Percentiles rank a stretch among this genome's conserved stretches.
These are phyloP conservation scores for Brassica rapa DNA, from an alignment of 345 rosid genomes.

Conservation along the genomic window DNA sequence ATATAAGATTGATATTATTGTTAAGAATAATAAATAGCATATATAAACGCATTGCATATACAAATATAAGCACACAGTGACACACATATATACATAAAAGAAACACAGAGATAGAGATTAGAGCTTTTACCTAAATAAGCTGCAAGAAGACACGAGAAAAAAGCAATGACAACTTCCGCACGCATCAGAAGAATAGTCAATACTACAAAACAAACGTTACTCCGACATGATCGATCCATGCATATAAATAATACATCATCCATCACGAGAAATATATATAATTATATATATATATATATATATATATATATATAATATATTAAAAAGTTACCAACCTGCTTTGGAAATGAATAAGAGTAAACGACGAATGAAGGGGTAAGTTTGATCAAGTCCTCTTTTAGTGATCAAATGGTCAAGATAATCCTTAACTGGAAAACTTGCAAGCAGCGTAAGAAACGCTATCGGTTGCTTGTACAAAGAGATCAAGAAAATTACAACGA, in stretches of 20 bases:
- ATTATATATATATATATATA: no score
- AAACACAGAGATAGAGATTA: background rate
- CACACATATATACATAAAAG: background rate
- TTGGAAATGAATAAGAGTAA: slow-evolving; percentile 11
- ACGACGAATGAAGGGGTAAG: slow-evolving; percentile 23
- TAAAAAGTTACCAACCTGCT: background rate
- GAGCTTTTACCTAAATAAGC: slow-evolving; percentile 10
- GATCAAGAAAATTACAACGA: slow-evolving; percentile 61
- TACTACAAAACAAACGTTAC: slow-evolving; percentile 14
- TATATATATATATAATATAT: no score
- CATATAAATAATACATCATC: background rate
- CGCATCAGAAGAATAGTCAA: slow-evolving; percentile 4
- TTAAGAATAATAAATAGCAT: background rate
- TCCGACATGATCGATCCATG: background rate
- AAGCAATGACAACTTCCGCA: slow-evolving; percentile 14
- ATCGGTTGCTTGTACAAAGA: slow-evolving; percentile 48
- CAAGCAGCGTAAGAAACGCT: slow-evolving; percentile 4
- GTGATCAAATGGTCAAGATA: slow-evolving; percentile 7
- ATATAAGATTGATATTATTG: background rate
- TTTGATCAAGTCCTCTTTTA: slow-evolving; percentile 12
- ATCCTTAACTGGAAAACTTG: slow-evolving; percentile 20
- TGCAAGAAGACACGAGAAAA: slow-evolving; percentile 18
- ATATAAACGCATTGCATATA: background rate
- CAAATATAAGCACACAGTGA: background rate
- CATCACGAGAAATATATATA: background rate